These are phyloP conservation scores for Chaetomium sp. DNA, from an alignment of 2,329 filamentous ascomycete genomes.

Conservation along the genomic window DNA sequence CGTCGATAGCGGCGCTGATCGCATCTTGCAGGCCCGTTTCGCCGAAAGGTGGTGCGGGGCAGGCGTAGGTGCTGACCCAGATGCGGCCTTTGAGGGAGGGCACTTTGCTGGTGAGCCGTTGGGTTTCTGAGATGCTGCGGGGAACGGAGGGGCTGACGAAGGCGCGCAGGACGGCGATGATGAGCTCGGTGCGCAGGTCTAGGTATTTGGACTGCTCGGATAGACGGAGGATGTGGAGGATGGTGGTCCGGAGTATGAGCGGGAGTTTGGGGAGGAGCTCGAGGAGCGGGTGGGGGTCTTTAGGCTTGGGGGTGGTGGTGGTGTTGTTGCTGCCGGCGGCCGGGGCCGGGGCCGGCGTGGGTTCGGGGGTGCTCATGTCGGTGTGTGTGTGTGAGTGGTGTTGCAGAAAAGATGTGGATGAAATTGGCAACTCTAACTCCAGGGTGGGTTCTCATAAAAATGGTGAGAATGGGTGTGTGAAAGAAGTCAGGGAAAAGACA, in stretches of 20 bases:
- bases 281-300: conserved; percentile 16
- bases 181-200: conserved; percentile 69
- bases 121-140: conserved; percentile 52
- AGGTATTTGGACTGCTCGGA: conserved; percentile 70
- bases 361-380: no score
- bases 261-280: conserved; percentile 52
- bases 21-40: conserved; percentile 48
- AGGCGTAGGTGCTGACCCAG: conserved; percentile 69
- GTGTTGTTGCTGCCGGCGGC: no score
- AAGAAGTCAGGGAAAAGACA: no score
- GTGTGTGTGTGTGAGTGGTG: no score
- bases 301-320: no score
- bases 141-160: conserved; percentile 46
- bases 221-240: conserved; percentile 58
- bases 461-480: no score
- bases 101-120: conserved; percentile 56
- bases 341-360: no score
- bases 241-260: conserved; percentile 52
- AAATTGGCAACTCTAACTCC: no score
- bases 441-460: no score
- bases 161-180: conserved; percentile 63
- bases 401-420: no score
- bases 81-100: conserved; percentile 68
- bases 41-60: conserved; percentile 49
- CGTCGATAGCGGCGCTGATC: conserved; percentile 52